A percentile compares a stretch with the other conserved stretches of the same genome.
Evolutionary conservation across 139 green algal genomes (phyloP).

Genomic region (Chlorella sp.): DNA sequence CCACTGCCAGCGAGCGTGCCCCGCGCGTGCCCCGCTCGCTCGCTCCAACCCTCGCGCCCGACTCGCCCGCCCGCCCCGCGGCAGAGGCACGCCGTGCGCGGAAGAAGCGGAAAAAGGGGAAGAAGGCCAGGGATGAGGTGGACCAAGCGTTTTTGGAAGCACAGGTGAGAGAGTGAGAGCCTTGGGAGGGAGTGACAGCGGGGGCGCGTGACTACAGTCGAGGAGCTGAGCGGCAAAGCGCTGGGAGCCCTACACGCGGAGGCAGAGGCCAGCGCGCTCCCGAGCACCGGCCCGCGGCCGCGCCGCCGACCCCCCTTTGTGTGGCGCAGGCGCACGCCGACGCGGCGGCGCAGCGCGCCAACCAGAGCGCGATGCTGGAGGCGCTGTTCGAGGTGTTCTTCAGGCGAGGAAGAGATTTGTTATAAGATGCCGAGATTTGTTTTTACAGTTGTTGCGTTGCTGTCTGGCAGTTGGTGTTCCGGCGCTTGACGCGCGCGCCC

Average conservation of each 20-base stretch:
- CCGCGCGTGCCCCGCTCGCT: not conserved
- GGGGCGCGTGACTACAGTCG: not conserved
- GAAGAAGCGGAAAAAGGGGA: slow-evolving; percentile 44
- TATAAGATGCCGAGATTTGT: slow-evolving; percentile 17
- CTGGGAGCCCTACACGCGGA: slow-evolving; percentile 26
- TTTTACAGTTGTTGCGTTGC: slow-evolving; percentile 81
- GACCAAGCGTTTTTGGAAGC: slow-evolving; percentile 64
- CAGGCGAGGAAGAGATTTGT: not conserved
- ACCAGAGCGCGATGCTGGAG: slow-evolving; percentile 62
- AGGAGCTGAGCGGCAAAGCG: not conserved
- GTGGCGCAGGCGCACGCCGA: slow-evolving; percentile 19
- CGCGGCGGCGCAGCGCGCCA: not conserved
- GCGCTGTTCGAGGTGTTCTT: slow-evolving; percentile 84
- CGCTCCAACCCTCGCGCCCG: no score
- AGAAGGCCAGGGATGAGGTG: slow-evolving; percentile 54
- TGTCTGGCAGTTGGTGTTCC: slow-evolving; percentile 36
- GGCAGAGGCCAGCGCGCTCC: slow-evolving; percentile 2
- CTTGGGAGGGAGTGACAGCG: not conserved
- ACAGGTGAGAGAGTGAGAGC: slow-evolving; percentile 19
- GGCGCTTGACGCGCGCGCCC: not conserved
- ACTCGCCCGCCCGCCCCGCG: not conserved
- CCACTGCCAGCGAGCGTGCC: not conserved
- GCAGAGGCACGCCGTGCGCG: slow-evolving; percentile 22
- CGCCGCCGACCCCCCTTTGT: not conserved
- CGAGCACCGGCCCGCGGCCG: not conserved